Conservation (phyloP, 352 stramenopile genomes). For the Blastocystis sp. region DNA sequence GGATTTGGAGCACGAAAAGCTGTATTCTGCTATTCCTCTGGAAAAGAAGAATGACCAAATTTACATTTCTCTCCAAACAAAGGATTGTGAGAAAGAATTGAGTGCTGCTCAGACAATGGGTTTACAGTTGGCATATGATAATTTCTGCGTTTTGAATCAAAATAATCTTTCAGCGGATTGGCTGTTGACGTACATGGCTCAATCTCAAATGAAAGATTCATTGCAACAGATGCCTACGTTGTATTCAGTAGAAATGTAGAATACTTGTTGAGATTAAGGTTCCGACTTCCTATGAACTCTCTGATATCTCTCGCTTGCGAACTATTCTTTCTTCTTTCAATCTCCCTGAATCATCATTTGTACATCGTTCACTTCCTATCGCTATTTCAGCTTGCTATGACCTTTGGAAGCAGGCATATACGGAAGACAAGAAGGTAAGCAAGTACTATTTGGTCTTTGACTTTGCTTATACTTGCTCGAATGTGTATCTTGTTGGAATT, state of each 20-base stretch:
- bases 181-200: constrained; percentile 15
- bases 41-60: constrained; percentile 42
- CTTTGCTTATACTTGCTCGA: constrained; percentile 26
- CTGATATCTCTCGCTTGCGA: constrained; percentile 8
- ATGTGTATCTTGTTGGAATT: constrained; percentile 9
- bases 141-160: constrained; percentile 1
- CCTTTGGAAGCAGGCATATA: constrained; percentile 27
- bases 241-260: background rate
- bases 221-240: constrained; percentile 20
- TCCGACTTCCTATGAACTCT: background rate
- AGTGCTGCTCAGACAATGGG: background rate
- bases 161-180: background rate
- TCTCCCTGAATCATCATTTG: constrained; percentile 5
- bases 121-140: constrained; percentile 9
- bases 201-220: background rate
- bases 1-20: constrained; percentile 1
- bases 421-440: background rate
- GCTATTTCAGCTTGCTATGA: background rate
- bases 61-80: background rate
- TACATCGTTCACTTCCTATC: background rate
- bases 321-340: background rate
- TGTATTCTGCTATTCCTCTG: background rate
- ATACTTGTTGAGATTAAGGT: background rate
- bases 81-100: constrained; percentile 24
- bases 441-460: constrained; percentile 14